Base-by-base conservation (phyloP, 129 eudicot genomes). In the Arctium minus region DNA sequence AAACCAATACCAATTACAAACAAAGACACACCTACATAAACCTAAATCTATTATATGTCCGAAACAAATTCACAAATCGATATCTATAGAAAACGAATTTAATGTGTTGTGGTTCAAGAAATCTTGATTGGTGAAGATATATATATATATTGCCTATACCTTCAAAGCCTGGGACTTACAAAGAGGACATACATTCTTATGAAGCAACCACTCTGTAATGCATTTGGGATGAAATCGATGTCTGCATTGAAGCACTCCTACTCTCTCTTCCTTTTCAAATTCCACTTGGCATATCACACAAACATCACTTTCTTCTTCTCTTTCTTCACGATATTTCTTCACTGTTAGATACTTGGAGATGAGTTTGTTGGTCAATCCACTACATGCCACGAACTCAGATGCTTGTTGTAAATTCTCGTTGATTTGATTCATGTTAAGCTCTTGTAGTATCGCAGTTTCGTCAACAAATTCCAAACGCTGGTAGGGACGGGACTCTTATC, bases 121-220 rank as follows among this genome's bases (percentile, higher is more conserved):
- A 60, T 60, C 29, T 17, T 4, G n/a, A n/a, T n/a, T n/a, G n/a
- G n/a, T n/a, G n/a, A n/a, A n/a, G n/a, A n/a, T n/a, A n/a, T n/a
- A n/a, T n/a, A n/a, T n/a, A n/a, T n/a, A 15, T 56, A 5, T 12
- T 53, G 7, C 1, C 77, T n/a, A n/a, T 12, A 38, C 12, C 2
- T 36, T 22, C 13, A 73, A 29, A 36, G 33, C 82, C 0, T 72
- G 62, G 5, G 74, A 3, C 60, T 78, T 83, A 39, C 86, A 83
- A 13, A 83, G 40, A 18, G 86, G 86, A 46, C 86, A 83, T 67
- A 77, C 9, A 72, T 77, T 83, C 73, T 83, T 78, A 0, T 18
- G 70, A 4, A 74, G 76, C 33, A 83, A 36, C 86, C 86, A 83
- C 4, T 83, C 9, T 22, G 77, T 83, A 15, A 83, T 77, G 81